Evolutionary conservation across 1,284 basidiomycete genomes (phyloP).

Genomic region (Boletus albobrunnescens): DNA sequence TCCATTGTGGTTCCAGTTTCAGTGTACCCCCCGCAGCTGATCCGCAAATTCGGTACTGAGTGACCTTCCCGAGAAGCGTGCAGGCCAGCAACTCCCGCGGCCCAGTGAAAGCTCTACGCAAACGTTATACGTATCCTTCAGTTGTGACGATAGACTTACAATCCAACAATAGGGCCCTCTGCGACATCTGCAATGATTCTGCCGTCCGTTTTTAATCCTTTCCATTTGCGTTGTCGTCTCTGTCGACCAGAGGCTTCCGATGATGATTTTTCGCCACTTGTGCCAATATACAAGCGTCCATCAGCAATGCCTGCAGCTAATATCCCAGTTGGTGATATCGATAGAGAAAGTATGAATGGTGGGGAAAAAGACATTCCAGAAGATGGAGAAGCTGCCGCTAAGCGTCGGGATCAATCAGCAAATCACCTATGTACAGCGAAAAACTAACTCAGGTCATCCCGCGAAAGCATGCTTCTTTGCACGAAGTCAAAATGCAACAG

Average conservation of each 20-base stretch:
- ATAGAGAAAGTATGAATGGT: constrained; percentile 63
- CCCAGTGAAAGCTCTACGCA: constrained; percentile 47
- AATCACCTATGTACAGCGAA: neutral
- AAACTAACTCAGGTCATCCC: constrained; percentile 52
- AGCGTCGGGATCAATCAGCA: constrained; percentile 4
- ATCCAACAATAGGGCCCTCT: constrained; percentile 64
- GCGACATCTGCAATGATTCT: constrained; percentile 50
- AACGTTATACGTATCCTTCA: constrained; percentile 4
- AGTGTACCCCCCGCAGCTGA: constrained; percentile 30
- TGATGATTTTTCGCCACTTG: constrained; percentile 57
- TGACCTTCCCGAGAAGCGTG: constrained; percentile 57
- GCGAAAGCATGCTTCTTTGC: constrained; percentile 56
- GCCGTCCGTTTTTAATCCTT: constrained; percentile 52
- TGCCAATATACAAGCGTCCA: constrained; percentile 65
- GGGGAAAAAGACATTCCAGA: constrained; percentile 60
- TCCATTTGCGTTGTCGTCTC: constrained; percentile 66
- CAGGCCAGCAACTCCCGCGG: constrained; percentile 46
- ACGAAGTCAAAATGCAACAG: constrained; percentile 64
- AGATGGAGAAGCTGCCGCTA: constrained; percentile 40
- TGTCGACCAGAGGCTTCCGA: constrained; percentile 36
- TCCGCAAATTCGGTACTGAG: constrained; percentile 43
- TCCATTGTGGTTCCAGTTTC: constrained; percentile 45
- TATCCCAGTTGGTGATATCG: constrained; percentile 53
- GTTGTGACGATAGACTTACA: constrained; percentile 41
- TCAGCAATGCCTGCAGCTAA: constrained; percentile 72